A percentile compares a stretch with the other conserved stretches of the same genome.
phyloP scores from a whole-genome alignment of 2,329 filamentous ascomycete genomes.

The Stachybotrys elegans region DNA sequence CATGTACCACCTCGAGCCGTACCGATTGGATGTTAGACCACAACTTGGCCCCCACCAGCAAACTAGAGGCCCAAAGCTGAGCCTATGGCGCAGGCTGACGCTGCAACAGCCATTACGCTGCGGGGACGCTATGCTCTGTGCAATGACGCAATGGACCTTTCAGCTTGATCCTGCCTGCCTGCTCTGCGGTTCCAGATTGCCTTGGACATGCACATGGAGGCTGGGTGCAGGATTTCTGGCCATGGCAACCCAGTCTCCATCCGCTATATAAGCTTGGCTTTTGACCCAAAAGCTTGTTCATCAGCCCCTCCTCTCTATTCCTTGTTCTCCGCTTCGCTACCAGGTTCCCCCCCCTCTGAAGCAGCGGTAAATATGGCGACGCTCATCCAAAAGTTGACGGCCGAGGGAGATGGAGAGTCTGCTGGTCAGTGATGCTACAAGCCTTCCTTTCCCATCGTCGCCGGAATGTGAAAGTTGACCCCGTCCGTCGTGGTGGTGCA shows the following conservation, averaged over 20 bases:
- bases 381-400: conserved; percentile 15
- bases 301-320: background rate
- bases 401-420: conserved; percentile 19
- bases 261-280: background rate
- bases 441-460: background rate
- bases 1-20: no score
- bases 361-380: conserved; percentile 10
- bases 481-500: conserved; percentile 9
- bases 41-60: no score
- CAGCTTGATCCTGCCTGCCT: background rate
- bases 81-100: no score
- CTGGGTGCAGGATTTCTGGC: background rate
- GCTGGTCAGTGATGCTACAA: conserved; percentile 10
- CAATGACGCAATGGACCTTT: background rate
- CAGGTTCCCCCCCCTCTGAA: background rate
- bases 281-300: background rate
- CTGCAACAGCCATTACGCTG: background rate
- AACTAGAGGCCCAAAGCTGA: no score
- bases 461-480: background rate
- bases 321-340: background rate
- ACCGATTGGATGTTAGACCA: no score
- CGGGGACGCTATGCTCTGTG: background rate
- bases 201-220: background rate
- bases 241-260: background rate
- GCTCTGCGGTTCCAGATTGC: background rate